Percentiles rank a stretch among this genome's conserved stretches.
phyloP scores from a whole-genome alignment of 2,329 filamentous ascomycete species.

The Monosporascus cannonballus region DNA sequence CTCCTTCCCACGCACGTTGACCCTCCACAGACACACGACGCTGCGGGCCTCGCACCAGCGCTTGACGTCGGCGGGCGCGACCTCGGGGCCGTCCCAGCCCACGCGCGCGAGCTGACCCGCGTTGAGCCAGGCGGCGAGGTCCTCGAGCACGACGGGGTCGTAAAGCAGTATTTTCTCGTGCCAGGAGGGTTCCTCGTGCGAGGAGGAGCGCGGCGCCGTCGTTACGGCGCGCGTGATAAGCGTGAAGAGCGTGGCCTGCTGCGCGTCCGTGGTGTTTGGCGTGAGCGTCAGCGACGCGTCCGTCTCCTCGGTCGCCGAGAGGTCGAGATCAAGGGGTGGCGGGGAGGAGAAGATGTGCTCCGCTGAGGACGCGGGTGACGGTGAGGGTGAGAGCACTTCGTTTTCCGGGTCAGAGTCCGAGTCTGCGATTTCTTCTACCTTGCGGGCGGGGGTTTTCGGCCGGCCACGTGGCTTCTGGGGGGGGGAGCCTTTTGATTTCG shows the following conservation, averaged over 20 bases:
- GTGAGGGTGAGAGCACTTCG: constrained; percentile 12
- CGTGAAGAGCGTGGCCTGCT: constrained; percentile 41
- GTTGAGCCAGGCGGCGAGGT: constrained; percentile 79
- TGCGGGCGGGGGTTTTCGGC: constrained; percentile 19
- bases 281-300: constrained; percentile 38
- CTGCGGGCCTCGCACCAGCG: constrained; percentile 86
- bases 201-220: constrained; percentile 40
- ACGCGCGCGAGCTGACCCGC: constrained; percentile 56
- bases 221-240: constrained; percentile 51
- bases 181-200: constrained; percentile 60
- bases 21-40: constrained; percentile 74
- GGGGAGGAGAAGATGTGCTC: constrained; percentile 39
- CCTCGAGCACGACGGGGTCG: constrained; percentile 83
- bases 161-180: constrained; percentile 92
- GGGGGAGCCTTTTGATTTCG: not conserved
- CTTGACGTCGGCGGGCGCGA: constrained; percentile 63
- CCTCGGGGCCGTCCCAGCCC: constrained; percentile 57
- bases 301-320: constrained; percentile 37
- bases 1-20: constrained; percentile 45
- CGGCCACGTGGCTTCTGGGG: constrained; percentile 19
- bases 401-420: constrained; percentile 49
- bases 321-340: constrained; percentile 35
- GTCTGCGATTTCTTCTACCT: constrained; percentile 44
- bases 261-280: constrained; percentile 26
- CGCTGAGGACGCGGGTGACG: constrained; percentile 29